Base-by-base conservation (phyloP, 805 yeast species). In the Hanseniaspora pseudoguilliermondii region DNA sequence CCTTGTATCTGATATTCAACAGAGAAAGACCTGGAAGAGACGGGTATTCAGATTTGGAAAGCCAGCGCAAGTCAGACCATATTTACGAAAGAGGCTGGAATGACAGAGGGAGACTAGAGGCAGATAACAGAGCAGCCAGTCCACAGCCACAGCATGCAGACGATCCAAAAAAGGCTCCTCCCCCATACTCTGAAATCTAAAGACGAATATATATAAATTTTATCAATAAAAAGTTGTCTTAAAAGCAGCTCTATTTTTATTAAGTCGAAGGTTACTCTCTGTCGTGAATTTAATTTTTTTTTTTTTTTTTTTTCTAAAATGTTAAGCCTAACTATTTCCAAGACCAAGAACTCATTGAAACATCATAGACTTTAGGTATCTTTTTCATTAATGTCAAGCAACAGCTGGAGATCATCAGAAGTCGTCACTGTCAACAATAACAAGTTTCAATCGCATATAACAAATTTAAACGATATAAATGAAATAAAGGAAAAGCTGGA, bases 401-500 rank as follows among this genome's bases (percentile, higher is more conserved):
- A 16, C 10, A n/a, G 9, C 2, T 77, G 82, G 81, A 63, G 65
- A 29, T 67, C 66, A 25, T 75, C 81, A 0, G 67, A 68, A 5
- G 57, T 72, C 0, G 57, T 75, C 5, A 63, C 65, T 0, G 79
- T 81, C 58, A 73, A 78, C 38, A 83, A 82, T 60, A 84, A 91
- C 2, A 75, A 75, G 57, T 86, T 86, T 62, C 83, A 82, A 64
- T 91, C 82, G 0, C 75, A 84, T 59, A 76, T 80, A 55, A 73
- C 76, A 1, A 60, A 65, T 0, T 59, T 84, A 0, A 47, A 55
- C 0, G 62, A 70, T 21, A 65, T 71, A 15, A 59, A 66, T 0
- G 80, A 81, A 2, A 73, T 85, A 0, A 68, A 74, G 1, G 44
- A 32, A 0, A 62, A 78, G 1, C 60, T 85, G 5, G 59, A 68